These are phyloP conservation scores for Keithomyces neogunnii DNA, from an alignment of 2,329 filamentous ascomycete species.

Conservation along the genomic window DNA sequence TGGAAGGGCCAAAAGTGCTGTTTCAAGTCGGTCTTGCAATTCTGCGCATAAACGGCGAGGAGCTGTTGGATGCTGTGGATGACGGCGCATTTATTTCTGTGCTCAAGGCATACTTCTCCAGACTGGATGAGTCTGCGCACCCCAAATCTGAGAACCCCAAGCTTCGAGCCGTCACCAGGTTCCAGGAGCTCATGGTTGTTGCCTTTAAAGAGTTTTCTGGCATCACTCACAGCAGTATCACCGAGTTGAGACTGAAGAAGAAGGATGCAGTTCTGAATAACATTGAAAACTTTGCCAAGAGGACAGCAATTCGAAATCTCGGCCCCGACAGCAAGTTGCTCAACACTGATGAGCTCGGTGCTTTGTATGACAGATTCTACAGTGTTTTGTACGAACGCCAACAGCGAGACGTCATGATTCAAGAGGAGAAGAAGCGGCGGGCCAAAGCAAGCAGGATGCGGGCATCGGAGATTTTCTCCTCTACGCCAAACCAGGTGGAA, in stretches of 20 bases:
- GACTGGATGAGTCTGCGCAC: conserved; percentile 90
- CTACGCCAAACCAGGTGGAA: conserved; percentile 50
- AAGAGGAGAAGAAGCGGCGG: conserved; percentile 63
- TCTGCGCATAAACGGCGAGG: conserved; percentile 91
- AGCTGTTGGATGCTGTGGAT: conserved; percentile 84
- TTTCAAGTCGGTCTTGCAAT: conserved; percentile 98
- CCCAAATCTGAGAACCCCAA: conserved; percentile 94
- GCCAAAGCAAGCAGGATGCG: conserved; percentile 47
- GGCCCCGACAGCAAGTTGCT: conserved; percentile 93
- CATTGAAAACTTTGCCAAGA: conserved; percentile 95
- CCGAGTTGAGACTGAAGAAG: conserved; percentile 81
- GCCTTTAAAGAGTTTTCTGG: conserved; percentile 97
- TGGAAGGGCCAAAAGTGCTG: conserved; percentile 93
- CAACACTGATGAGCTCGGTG: conserved; percentile 74
- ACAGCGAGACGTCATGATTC: conserved; percentile 67
- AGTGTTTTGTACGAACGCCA: conserved; percentile 85
- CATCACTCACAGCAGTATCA: conserved; percentile 88
- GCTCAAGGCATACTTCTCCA: conserved; percentile 87
- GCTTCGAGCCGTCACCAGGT: conserved; percentile 83
- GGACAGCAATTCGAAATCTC: conserved; percentile 90
- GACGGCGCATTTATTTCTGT: conserved; percentile 96
- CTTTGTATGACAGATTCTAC: conserved; percentile 92
- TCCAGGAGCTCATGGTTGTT: conserved; percentile 98
- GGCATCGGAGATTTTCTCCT: conserved; percentile 27
- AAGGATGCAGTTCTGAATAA: conserved; percentile 91